Percentiles rank a stretch among this genome's conserved stretches.
These are phyloP conservation scores for Pseudonectria buxi DNA, from an alignment of 2,329 filamentous ascomycete genomes.

Conservation along the genomic window DNA sequence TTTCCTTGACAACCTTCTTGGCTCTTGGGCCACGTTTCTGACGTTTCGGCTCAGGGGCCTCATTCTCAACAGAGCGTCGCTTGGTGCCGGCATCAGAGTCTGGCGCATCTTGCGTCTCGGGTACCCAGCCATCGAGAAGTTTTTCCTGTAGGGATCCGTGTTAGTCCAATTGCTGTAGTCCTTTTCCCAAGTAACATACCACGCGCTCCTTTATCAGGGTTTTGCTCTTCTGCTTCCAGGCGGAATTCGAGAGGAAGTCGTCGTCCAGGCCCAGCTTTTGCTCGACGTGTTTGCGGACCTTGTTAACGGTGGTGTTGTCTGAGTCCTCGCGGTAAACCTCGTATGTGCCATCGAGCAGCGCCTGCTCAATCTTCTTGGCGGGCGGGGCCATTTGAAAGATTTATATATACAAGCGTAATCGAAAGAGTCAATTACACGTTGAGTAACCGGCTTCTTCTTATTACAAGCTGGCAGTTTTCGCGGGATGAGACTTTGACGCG, in stretches of 20 bases:
- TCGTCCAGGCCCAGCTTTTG: constrained; percentile 40
- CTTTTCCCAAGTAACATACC: constrained; percentile 36
- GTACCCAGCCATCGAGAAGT: constrained; percentile 30
- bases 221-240: constrained; percentile 56
- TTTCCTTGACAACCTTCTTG: constrained; percentile 27
- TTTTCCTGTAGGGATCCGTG: constrained; percentile 23
- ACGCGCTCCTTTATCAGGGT: constrained; percentile 46
- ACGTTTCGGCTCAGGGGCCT: constrained; percentile 32
- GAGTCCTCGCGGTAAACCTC: constrained; percentile 38
- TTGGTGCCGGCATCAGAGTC: constrained; percentile 26
- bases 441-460: too few relatives aligned
- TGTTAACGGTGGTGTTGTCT: constrained; percentile 49
- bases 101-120: constrained; percentile 17
- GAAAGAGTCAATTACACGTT: background rate
- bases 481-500: background rate
- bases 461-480: background rate
- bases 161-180: background rate
- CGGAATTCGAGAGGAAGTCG: constrained; percentile 40
- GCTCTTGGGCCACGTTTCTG: constrained; percentile 29
- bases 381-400: constrained; percentile 33
- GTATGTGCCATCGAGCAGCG: constrained; percentile 40
- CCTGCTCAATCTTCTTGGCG: constrained; percentile 35
- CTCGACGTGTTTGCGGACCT: constrained; percentile 47
- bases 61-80: constrained; percentile 26
- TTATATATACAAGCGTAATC: background rate